Percentiles rank a stretch among this genome's conserved stretches.
Conservation (phyloP, 169 alveolate genomes). For the Babesia divergens region DNA sequence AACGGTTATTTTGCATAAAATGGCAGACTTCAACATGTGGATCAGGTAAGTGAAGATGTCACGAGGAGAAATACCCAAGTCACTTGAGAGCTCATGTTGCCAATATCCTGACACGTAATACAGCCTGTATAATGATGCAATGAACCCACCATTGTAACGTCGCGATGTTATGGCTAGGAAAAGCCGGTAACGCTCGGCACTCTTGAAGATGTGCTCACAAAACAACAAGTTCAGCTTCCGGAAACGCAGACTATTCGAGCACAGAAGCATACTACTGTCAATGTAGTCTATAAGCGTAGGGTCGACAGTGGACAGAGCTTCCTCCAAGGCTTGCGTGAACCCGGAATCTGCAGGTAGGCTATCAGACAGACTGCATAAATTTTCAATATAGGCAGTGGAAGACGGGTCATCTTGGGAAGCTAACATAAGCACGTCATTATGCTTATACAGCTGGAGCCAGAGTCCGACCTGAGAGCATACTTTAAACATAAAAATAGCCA, state of each 20-base stretch:
- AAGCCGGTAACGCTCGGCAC: conserved; percentile 32
- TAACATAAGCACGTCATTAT: conserved; percentile 14
- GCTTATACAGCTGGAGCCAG: conserved; percentile 27
- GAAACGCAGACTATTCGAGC: conserved; percentile 39
- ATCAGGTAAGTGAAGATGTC: conserved; percentile 29
- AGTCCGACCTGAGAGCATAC: conserved; percentile 22
- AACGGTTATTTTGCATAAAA: conserved; percentile 27
- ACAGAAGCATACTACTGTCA: neutral
- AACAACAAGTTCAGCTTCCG: conserved; percentile 25
- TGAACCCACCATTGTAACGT: conserved; percentile 37
- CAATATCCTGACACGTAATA: conserved; percentile 31
- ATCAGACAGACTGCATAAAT: neutral
- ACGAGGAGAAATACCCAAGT: conserved; percentile 39
- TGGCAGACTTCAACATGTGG: conserved; percentile 12
- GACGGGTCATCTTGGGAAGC: neutral
- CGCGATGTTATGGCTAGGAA: conserved; percentile 49
- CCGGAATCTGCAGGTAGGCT: neutral
- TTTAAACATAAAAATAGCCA: neutral
- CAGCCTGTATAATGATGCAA: neutral
- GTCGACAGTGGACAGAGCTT: neutral
- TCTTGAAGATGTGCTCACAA: conserved; percentile 37
- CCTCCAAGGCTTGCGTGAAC: neutral
- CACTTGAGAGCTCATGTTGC: conserved; percentile 48
- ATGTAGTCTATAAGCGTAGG: neutral
- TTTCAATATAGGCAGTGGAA: neutral